Conservation (phyloP, 768 basidiomycete species). For the Boletellus ananiceps region DNA sequence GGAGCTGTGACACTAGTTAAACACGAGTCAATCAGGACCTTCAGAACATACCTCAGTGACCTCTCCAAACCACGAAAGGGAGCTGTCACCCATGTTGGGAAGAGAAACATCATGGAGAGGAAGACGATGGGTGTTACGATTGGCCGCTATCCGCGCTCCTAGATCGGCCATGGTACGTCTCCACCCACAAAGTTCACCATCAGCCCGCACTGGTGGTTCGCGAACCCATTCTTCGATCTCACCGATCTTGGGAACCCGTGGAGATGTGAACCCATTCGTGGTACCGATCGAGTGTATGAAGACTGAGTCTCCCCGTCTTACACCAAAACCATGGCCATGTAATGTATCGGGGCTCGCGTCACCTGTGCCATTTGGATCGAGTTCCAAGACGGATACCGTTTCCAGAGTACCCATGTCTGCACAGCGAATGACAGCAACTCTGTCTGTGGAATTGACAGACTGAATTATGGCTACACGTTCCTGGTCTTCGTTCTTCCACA, state of each 20-base stretch:
- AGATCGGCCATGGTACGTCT: conserved; percentile 67
- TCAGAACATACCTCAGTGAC: conserved; percentile 57
- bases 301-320: conserved; percentile 79
- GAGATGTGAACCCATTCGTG: conserved; percentile 67
- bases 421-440: conserved; percentile 65
- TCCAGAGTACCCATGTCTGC: conserved; percentile 51
- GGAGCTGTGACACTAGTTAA: conserved; percentile 44
- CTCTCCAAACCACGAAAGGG: conserved; percentile 81
- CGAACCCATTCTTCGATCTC: conserved; percentile 79
- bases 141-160: conserved; percentile 51
- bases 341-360: conserved; percentile 44
- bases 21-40: conserved; percentile 5
- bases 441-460: conserved; percentile 63
- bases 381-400: conserved; percentile 77
- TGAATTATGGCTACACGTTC: conserved; percentile 71
- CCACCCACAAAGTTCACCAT: conserved; percentile 62
- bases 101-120: conserved; percentile 42
- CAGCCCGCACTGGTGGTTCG: conserved; percentile 45
- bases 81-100: conserved; percentile 36
- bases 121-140: conserved; percentile 36
- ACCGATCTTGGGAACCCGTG: conserved; percentile 79
- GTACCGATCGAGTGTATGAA: conserved; percentile 66
- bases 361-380: conserved; percentile 76
- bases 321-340: conserved; percentile 63
- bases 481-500: conserved; percentile 75